Conservation (phyloP, 2,329 filamentous ascomycete genomes). For the Colletotrichum gigasporum region DNA sequence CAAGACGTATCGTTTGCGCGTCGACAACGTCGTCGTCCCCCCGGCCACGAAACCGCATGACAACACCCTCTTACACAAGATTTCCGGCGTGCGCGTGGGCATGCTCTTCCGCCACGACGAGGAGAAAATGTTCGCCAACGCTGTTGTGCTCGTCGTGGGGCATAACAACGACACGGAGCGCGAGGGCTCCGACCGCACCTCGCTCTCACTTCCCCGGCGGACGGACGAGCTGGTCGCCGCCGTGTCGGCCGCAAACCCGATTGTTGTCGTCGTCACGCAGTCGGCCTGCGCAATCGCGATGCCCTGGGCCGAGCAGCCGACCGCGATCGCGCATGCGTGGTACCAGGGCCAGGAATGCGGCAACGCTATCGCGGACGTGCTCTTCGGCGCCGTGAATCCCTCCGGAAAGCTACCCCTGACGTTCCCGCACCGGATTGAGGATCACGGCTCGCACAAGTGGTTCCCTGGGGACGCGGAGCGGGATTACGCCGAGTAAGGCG, state of each 20-base stretch:
- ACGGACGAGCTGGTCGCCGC: conserved; percentile 67
- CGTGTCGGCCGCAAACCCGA: conserved; percentile 65
- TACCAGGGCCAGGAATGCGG: conserved; percentile 76
- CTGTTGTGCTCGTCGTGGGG: conserved; percentile 56
- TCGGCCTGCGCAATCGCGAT: conserved; percentile 69
- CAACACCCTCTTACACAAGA: conserved; percentile 36
- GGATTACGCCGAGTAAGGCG: conserved; percentile 65
- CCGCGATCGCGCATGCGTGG: conserved; percentile 72
- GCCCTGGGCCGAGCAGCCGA: conserved; percentile 63
- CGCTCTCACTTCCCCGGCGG: conserved; percentile 68
- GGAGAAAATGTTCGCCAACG: conserved; percentile 26
- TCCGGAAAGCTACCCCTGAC: conserved; percentile 70
- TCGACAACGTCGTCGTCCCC: conserved; percentile 34
- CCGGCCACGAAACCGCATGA: conserved; percentile 33
- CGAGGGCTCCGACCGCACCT: conserved; percentile 73
- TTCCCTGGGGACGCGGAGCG: conserved; percentile 54
- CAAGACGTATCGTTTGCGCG: conserved; percentile 17
- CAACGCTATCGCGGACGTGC: conserved; percentile 72
- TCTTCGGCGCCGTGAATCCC: conserved; percentile 71
- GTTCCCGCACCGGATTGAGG: conserved; percentile 67
- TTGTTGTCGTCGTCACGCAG: conserved; percentile 69
- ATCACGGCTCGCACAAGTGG: conserved; percentile 72
- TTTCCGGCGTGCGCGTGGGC: conserved; percentile 34
- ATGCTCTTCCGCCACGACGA: neutral
- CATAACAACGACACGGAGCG: conserved; percentile 56